A percentile compares a stretch with the other conserved stretches of the same genome.
Conservation (phyloP, 2,329 filamentous ascomycete species). For the Westerdykella sp. region DNA sequence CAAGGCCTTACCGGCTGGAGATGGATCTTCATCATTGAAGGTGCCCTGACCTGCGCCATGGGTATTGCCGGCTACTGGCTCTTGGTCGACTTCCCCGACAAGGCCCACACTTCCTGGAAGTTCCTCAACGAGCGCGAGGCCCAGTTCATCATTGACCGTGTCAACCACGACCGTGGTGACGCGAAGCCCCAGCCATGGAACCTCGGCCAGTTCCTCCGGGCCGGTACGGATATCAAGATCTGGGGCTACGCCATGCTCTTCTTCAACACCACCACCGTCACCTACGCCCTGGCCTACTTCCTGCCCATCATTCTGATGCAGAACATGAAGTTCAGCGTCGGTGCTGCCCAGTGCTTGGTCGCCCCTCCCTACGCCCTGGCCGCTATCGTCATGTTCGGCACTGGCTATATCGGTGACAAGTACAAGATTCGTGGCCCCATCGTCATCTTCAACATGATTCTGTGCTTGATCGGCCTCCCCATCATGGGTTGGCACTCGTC, state of each 20-base stretch:
- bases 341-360: slow-evolving; percentile 61
- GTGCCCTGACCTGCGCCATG: slow-evolving; percentile 37
- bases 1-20: slow-evolving; percentile 42
- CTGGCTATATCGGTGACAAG: slow-evolving; percentile 61
- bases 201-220: slow-evolving; percentile 43
- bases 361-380: slow-evolving; percentile 43
- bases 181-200: slow-evolving; percentile 45
- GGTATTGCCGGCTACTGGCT: slow-evolving; percentile 38
- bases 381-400: slow-evolving; percentile 42
- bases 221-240: slow-evolving; percentile 47
- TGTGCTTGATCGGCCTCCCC: slow-evolving; percentile 62
- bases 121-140: slow-evolving; percentile 45
- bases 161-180: slow-evolving; percentile 50
- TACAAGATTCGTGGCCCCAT: slow-evolving; percentile 61
- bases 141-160: slow-evolving; percentile 45
- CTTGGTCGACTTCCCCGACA: slow-evolving; percentile 44
- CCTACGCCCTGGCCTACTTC: slow-evolving; percentile 73
- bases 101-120: slow-evolving; percentile 36
- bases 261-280: slow-evolving; percentile 61
- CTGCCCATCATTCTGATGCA: slow-evolving; percentile 64
- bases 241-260: slow-evolving; percentile 52
- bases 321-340: slow-evolving; percentile 60
- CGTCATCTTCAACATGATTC: slow-evolving; percentile 58
- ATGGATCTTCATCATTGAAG: slow-evolving; percentile 45
- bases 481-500: slow-evolving; percentile 63